A percentile compares a stretch with the other conserved stretches of the same genome.
Conservation (phyloP, 169 alveolate genomes). For the Plasmodium berghei region DNA sequence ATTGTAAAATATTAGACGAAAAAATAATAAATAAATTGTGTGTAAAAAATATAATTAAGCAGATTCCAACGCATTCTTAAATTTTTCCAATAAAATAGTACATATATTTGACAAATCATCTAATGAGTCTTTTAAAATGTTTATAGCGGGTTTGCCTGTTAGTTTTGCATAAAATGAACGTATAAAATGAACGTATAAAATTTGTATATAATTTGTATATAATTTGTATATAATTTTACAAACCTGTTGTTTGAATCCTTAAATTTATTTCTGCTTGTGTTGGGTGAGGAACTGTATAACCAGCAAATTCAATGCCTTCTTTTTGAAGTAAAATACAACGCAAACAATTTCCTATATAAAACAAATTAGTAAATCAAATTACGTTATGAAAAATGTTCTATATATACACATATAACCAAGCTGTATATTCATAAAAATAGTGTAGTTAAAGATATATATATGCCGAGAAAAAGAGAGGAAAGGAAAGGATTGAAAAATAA, state of each 20-base stretch:
- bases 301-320: slow-evolving; percentile 89
- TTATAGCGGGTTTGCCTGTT: slow-evolving; percentile 84
- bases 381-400: not conserved
- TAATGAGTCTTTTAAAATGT: slow-evolving; percentile 79
- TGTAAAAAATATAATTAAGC: not conserved
- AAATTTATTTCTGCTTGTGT: slow-evolving; percentile 87
- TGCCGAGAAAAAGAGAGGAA: not conserved
- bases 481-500: not conserved
- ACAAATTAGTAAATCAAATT: not conserved
- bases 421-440: too few species aligned
- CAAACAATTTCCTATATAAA: slow-evolving; percentile 79
- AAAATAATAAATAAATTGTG: too few species aligned
- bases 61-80: slow-evolving; percentile 75
- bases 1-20: too few species aligned
- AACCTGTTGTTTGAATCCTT: slow-evolving; percentile 90
- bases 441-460: not conserved
- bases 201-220: too few species aligned
- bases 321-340: slow-evolving; percentile 85
- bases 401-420: not conserved
- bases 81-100: slow-evolving; percentile 79
- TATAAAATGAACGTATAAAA: too few species aligned
- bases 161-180: not conserved
- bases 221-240: too few species aligned
- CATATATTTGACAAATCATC: slow-evolving; percentile 81
- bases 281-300: slow-evolving; percentile 91